phyloP scores from a whole-genome alignment of 2,329 filamentous ascomycete genomes.

The Penicillium oxalicum region DNA sequence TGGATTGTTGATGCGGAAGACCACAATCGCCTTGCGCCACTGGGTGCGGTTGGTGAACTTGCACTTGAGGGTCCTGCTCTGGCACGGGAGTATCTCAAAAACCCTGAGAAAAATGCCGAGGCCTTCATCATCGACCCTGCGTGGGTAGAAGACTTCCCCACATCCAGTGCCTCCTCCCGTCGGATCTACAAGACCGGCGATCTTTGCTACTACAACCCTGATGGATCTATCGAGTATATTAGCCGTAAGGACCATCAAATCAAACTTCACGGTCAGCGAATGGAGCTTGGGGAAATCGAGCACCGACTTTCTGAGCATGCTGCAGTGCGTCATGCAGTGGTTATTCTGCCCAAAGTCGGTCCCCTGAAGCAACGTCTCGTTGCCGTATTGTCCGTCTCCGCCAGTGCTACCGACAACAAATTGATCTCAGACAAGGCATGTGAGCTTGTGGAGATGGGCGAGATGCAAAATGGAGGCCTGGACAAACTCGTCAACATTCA shows the following conservation, averaged over 20 bases:
- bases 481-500: constrained; percentile 28
- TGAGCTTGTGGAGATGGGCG: constrained; percentile 26
- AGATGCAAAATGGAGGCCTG: constrained; percentile 20
- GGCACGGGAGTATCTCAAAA: constrained; percentile 37
- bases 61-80: constrained; percentile 35
- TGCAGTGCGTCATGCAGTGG: constrained; percentile 37
- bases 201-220: constrained; percentile 27
- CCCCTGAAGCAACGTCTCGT: constrained; percentile 42
- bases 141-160: constrained; percentile 21
- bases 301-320: constrained; percentile 30
- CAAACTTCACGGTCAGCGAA: constrained; percentile 60
- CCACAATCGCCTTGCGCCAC: constrained; percentile 28
- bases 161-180: constrained; percentile 5
- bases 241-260: constrained; percentile 62
- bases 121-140: constrained; percentile 25
- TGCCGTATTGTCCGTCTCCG: constrained; percentile 38
- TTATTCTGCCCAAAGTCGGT: constrained; percentile 41
- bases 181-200: constrained; percentile 30
- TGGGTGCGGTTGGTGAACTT: constrained; percentile 35
- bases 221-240: constrained; percentile 36
- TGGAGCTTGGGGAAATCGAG: constrained; percentile 53
- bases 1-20: constrained; percentile 34
- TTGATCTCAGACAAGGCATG: constrained; percentile 27
- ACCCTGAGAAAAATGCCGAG: constrained; percentile 30
- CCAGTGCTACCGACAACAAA: constrained; percentile 17